Percentiles rank a stretch among this genome's conserved stretches.
Conservation (phyloP, 2,329 filamentous ascomycete species). For the Onygena corvina region DNA sequence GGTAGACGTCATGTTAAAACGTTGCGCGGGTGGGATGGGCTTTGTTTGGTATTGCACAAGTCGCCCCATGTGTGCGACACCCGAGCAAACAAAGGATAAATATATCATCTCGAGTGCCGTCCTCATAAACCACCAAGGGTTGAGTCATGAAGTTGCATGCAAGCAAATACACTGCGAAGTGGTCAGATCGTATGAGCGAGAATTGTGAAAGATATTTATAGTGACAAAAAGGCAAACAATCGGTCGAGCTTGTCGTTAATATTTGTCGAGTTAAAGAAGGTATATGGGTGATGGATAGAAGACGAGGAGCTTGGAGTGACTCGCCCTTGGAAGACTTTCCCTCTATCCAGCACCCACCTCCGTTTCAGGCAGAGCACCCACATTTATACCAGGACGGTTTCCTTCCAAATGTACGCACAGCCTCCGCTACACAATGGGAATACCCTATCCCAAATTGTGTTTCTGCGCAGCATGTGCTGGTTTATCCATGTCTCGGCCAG, state of each 20-base stretch:
- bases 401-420: not conserved
- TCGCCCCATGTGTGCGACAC: not conserved
- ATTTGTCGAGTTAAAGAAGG: no score
- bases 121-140: not conserved
- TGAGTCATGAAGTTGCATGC: not conserved
- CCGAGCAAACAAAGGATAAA: not conserved
- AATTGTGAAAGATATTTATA: no score
- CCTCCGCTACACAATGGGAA: not conserved
- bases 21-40: not conserved
- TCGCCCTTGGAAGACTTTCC: not conserved
- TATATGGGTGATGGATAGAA: not conserved
- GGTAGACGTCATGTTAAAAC: not conserved
- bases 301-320: not conserved
- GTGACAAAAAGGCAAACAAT: no score
- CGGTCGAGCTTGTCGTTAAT: no score
- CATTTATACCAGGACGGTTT: not conserved
- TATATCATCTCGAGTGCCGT: not conserved
- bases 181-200: not conserved
- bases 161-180: not conserved
- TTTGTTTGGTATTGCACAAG: constrained; percentile 1
- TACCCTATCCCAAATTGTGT: not conserved
- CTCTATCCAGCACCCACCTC: not conserved
- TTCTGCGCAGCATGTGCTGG: not conserved
- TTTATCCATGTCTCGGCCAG: not conserved
- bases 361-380: not conserved